phyloP scores from a whole-genome alignment of 1,284 basidiomycete species.

The Leccinum subfulvum region DNA sequence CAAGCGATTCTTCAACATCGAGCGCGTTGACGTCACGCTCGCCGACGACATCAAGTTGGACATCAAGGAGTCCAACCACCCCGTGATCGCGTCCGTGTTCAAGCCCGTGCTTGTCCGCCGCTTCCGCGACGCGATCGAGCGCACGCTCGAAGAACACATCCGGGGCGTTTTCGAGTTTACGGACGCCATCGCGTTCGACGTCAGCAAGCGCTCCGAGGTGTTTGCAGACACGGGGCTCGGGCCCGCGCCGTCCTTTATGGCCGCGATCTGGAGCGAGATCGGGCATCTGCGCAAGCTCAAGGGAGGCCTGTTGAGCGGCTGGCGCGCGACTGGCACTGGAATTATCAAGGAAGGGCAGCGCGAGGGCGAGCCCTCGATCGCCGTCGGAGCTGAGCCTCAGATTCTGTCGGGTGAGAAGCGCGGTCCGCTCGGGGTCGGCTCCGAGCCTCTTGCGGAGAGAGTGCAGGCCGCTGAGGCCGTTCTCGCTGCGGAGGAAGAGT shows the following conservation, averaged over 20 bases:
- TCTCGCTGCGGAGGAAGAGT: neutral
- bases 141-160: constrained; percentile 54
- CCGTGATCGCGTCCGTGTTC: constrained; percentile 57
- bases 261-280: constrained; percentile 64
- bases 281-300: constrained; percentile 49
- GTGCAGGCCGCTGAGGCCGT: constrained; percentile 20
- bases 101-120: constrained; percentile 56
- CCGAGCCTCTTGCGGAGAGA: constrained; percentile 44
- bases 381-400: constrained; percentile 70
- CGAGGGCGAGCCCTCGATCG: constrained; percentile 45
- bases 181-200: constrained; percentile 58
- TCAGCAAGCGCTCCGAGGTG: constrained; percentile 53
- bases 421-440: constrained; percentile 57
- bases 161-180: constrained; percentile 46
- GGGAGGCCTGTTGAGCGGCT: constrained; percentile 41
- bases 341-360: constrained; percentile 46
- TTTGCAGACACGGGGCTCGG: constrained; percentile 61
- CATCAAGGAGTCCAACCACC: constrained; percentile 60
- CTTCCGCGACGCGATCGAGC: constrained; percentile 56
- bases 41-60: constrained; percentile 51
- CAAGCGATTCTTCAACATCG: constrained; percentile 55
- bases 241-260: constrained; percentile 45
- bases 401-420: constrained; percentile 61
- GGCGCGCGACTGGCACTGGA: constrained; percentile 59
- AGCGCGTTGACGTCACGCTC: constrained; percentile 50